Percentiles rank a stretch among this genome's conserved stretches.
These are phyloP conservation scores for Ophiostoma himal-ulmi DNA, from an alignment of 2,329 filamentous ascomycete genomes.

Conservation along the genomic window DNA sequence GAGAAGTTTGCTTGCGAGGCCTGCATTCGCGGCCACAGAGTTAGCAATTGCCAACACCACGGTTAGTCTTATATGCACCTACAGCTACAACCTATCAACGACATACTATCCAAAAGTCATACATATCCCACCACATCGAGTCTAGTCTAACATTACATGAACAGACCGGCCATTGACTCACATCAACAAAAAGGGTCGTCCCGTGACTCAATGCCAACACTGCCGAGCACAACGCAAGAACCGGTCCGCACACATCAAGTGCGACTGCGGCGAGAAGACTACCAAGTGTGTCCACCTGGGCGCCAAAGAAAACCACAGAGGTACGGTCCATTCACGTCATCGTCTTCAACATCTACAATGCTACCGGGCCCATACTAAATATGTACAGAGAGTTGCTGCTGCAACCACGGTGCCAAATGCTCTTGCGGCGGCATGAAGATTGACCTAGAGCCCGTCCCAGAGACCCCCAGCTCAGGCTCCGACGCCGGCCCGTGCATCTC, in stretches of 20 bases:
- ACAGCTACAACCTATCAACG: background rate
- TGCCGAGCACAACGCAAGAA: constrained; percentile 95
- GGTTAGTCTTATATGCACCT: constrained; percentile 55
- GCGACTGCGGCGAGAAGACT: constrained; percentile 92
- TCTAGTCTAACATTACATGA: constrained; percentile 15
- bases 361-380: constrained; percentile 8
- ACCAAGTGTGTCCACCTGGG: constrained; percentile 61
- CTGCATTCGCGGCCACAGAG: constrained; percentile 95
- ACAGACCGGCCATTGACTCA: constrained; percentile 84
- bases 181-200: constrained; percentile 96
- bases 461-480: constrained; percentile 37
- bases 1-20: constrained; percentile 98
- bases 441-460: constrained; percentile 60
- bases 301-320: constrained; percentile 53
- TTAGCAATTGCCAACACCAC: constrained; percentile 95
- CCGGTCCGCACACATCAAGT: constrained; percentile 88
- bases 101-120: background rate
- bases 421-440: constrained; percentile 57
- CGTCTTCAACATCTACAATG: background rate
- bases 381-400: constrained; percentile 58
- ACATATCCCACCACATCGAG: background rate
- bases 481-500: constrained; percentile 31
- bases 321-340: constrained; percentile 37
- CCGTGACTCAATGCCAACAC: constrained; percentile 95
- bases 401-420: constrained; percentile 63